Evolutionary conservation across 257 asterid species (phyloP), one percentile per base, ranked within the genome.

Genomic region (Penstemon davidsonii): DNA sequence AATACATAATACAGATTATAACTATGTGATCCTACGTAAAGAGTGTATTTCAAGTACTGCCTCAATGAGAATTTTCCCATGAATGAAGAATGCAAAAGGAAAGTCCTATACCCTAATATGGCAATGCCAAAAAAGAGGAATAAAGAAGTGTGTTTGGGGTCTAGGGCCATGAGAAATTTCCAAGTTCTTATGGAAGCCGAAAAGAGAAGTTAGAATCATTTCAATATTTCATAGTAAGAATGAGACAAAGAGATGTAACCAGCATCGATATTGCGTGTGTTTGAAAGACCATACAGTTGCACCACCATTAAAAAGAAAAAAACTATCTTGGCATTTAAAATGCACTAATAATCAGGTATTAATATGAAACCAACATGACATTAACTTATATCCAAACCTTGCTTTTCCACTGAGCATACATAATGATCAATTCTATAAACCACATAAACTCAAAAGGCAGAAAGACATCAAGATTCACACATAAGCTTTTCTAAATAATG

Each of bases 1-100:
- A 60, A 55, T 60, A 38, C 6, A 74, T 66, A 45, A 5, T 46
- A n/a, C 43, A 54, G 33, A 46, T 57, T 53, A 71, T 44, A 54
- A 25, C 8, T 62, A 64, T 53, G 41, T 6, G 43, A 45, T 46
- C 7, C 46, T 8, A 43, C 38, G 58, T 39, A 62, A 44, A 62
- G 11, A 15, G 15, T 58, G 42, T 46, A 56, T 39, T 55, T 13
- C 47, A 62, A 62, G 19, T 15, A 70, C 40, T 56, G 33, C 61
- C 33, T 25, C 33, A 25, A 25, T 25, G 33, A 25, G 33, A 25
- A 25, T 1, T 25, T 25, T 60, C 38, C 44, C 7, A 12, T 55
- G 46, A 42, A 52, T 73, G 49, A 51, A 69, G 45, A 60, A 66
- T 45, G 56, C 15, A 65, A 1, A 25, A 25, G 33, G 33, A 25